Conservation (phyloP, 345 rosid species). For the Brassica cretica region DNA sequence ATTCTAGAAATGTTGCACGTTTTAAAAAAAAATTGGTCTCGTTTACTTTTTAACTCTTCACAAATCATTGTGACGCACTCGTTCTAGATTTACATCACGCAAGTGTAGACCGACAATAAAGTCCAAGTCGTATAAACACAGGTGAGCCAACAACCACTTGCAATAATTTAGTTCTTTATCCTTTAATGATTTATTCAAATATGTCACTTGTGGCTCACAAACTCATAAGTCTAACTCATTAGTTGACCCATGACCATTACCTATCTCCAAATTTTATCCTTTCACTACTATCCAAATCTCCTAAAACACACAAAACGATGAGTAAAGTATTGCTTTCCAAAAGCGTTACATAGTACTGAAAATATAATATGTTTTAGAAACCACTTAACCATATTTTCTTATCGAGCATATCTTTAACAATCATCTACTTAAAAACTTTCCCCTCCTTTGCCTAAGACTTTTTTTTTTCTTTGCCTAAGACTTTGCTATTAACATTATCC, state of each 20-base stretch:
- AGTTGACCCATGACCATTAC: conserved; percentile 19
- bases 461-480: conserved; percentile 4
- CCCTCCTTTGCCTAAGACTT: conserved; percentile 19
- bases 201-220: conserved; percentile 30
- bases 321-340: conserved; percentile 10
- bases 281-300: conserved; percentile 24
- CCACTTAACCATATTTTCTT: conserved; percentile 4
- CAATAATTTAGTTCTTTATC: conserved; percentile 29
- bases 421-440: conserved; percentile 11
- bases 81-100: conserved; percentile 18
- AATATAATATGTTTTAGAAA: conserved; percentile 15
- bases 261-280: conserved; percentile 23
- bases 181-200: conserved; percentile 22
- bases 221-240: conserved; percentile 26
- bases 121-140: conserved; percentile 31
- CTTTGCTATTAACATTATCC: conserved; percentile 21
- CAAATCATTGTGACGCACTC: conserved; percentile 28
- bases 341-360: neutral
- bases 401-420: conserved; percentile 1
- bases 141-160: conserved; percentile 35
- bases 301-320: conserved; percentile 18
- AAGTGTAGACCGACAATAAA: conserved; percentile 33
- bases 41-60: conserved; percentile 10
- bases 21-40: neutral
- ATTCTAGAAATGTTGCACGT: conserved; percentile 35